Conservation (phyloP, 306 rosid genomes). For the Nissolia schottii region DNA sequence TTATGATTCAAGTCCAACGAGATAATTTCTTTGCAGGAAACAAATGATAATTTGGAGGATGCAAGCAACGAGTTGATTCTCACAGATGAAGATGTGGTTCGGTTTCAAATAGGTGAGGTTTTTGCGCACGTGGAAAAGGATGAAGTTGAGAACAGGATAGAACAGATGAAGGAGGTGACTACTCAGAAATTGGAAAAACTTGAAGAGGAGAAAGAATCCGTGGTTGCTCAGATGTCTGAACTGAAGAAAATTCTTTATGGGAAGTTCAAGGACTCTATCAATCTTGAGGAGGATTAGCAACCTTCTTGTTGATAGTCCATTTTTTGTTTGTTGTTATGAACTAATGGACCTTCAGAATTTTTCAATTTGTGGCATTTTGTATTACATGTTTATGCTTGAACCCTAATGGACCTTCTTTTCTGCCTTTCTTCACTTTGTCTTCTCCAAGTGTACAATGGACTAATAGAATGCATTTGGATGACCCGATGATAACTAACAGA, state of each 20-base stretch:
- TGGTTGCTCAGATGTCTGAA: conserved; percentile 75
- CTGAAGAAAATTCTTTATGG: conserved; percentile 80
- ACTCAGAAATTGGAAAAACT: conserved; percentile 66
- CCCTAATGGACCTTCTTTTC: background rate
- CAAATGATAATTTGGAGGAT: conserved; percentile 84
- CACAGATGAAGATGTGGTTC: conserved; percentile 79
- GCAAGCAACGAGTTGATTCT: conserved; percentile 91
- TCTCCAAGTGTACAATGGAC: too few relatives aligned
- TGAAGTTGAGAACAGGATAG: conserved; percentile 81
- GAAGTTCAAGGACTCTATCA: conserved; percentile 93
- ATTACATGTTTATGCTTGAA: conserved; percentile 14
- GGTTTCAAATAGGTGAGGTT: conserved; percentile 89
- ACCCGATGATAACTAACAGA: background rate
- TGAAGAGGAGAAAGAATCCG: conserved; percentile 61
- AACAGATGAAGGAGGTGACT: conserved; percentile 65
- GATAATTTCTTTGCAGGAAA: conserved; percentile 41
- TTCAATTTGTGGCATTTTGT: background rate
- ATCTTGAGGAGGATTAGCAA: conserved; percentile 86
- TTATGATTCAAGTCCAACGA: background rate
- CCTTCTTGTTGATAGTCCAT: conserved; percentile 14
- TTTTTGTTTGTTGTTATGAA: background rate
- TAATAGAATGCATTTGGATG: too few relatives aligned
- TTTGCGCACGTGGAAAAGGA: conserved; percentile 87
- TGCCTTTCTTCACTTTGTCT: too few relatives aligned
- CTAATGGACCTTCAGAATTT: background rate